Base-by-base conservation (phyloP, 768 basidiomycete genomes). In the Cyathus striatus region DNA sequence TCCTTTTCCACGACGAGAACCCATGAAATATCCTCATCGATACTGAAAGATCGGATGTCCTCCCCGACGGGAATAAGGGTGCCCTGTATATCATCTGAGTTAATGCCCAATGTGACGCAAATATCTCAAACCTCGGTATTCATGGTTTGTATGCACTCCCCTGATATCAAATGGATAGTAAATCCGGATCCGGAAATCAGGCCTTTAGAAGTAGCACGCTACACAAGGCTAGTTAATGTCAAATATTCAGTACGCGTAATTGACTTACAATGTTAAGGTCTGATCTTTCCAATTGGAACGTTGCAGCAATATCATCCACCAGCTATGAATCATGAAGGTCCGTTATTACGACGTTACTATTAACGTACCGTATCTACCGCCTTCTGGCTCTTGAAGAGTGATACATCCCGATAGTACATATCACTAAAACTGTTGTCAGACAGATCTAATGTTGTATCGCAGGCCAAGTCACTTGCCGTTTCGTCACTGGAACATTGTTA, bases 1-100 rank as follows among this genome's bases (percentile, higher is more conserved):
- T 99, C 96, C 67, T 99, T 99, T 64, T 99, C 96, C 14, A 97
- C 73, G 3, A 98, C 68, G 13, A 98, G 68, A 5, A 97, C 75
- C 89, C 90, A 97, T 1, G 71, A 49, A 10, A 90, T 54, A 30
- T 71, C 58, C 7, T 70, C 63, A n/a, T 69, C 58, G 3, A 85
- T 52, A n/a, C 72, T 67, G 43, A 93, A 77, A 0, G 70, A 66
- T 13, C 68, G 60, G 35, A 97, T 83, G 37, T 83, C 78, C 54
- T 90, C 89, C 26, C 76, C 75, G 1, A 76, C 70, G 2, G 92
- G 93, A 43, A 95, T 89, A 18, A 95, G 68, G 0, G 78, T 70
- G 2, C 81, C 82, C 90, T 94, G 42, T 2, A 18, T 13, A 37
- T 46, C 49, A 32, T 43, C 23, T 38, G 21, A 18, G 20, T 5